Base-by-base conservation (phyloP, 2,329 filamentous ascomycete species). In the Diaporthe nobilis region DNA sequence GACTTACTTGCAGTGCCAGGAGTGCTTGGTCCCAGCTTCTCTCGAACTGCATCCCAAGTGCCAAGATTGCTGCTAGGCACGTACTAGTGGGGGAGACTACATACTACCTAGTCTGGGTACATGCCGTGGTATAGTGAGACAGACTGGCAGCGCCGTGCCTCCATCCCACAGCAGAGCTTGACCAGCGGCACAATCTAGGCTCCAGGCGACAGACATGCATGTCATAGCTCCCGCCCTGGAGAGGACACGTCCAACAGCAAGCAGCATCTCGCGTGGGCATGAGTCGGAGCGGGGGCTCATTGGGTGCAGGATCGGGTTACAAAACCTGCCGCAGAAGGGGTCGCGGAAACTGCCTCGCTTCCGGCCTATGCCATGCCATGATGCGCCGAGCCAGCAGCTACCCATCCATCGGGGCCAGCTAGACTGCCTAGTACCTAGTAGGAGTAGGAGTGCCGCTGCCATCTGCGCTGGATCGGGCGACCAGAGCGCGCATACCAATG, bases 181-280 rank as follows among this genome's bases (percentile, higher is more conserved):
- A 39, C 28, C 12, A 37, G 31, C 63, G 37, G 44, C 61, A 44
- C 20, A 20, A 31, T 28, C 61, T 31, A 34, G 61, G 44, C 28
- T 25, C 44, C 63, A 49, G 63, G 25, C 12, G 12, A 28, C 20
- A 37, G 10, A 42, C 22, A 39, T 6, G 42, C 22, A 39, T 57
- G 51, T 15, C 44, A 58, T 42, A 34, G 34, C 53, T 44, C 51
- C 53, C 31, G 68, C 37, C 37, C 53, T 42, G n/a, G 37, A 17
- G 12, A 22, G 22, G 25, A 53, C 58, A 49, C 58, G 10, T 55
- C 34, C 42, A 25, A 49, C 31, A 17, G 58, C 34, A 53, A 17
- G 58, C 34, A 53, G 44, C 44, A 42, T 65, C 37, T 73, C 61
- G 71, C 58, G 71, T 55, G 37, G 71, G 49, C 71, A 73, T 55